Conservation (phyloP, 2,329 filamentous ascomycete genomes). For the Botrytis fabae region DNA sequence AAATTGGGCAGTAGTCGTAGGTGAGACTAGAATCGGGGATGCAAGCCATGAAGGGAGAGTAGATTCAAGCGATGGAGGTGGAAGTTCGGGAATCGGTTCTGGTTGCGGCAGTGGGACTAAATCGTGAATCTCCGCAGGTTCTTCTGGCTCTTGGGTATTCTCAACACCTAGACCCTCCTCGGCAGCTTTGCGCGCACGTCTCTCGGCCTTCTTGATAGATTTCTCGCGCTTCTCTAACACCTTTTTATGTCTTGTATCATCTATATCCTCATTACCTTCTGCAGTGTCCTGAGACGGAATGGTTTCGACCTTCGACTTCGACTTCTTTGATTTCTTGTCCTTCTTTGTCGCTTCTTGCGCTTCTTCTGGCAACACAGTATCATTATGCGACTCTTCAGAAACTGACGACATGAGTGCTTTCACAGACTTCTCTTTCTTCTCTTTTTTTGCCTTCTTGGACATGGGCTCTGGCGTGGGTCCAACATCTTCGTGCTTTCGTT, state of each 20-base stretch:
- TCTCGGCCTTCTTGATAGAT: slow-evolving; percentile 52
- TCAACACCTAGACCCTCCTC: slow-evolving; percentile 31
- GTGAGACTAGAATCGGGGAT: slow-evolving; percentile 67
- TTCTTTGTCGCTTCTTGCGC: slow-evolving; percentile 16
- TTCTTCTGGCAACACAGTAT: not conserved
- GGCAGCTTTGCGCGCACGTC: slow-evolving; percentile 42
- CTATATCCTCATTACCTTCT: slow-evolving; percentile 17
- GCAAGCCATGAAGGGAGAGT: slow-evolving; percentile 81
- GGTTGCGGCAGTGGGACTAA: slow-evolving; percentile 83
- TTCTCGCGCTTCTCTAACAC: slow-evolving; percentile 58
- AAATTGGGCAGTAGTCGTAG: slow-evolving; percentile 62
- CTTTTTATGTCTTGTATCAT: slow-evolving; percentile 42
- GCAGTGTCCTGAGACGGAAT: not conserved
- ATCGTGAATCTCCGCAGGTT: slow-evolving; percentile 59
- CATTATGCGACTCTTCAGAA: not conserved
- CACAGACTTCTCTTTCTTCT: slow-evolving; percentile 25
- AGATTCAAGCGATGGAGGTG: slow-evolving; percentile 67
- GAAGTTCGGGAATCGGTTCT: slow-evolving; percentile 56
- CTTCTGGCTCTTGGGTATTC: slow-evolving; percentile 33
- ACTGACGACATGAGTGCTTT: not conserved
- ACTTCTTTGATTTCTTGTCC: slow-evolving; percentile 13
- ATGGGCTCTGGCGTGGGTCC: not conserved
- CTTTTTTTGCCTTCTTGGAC: slow-evolving; percentile 23
- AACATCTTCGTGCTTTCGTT: slow-evolving; percentile 17
- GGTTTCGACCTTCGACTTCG: slow-evolving; percentile 8